These are phyloP conservation scores for Scytalidium sp. DNA, from an alignment of 2,329 filamentous ascomycete genomes.

Conservation along the genomic window DNA sequence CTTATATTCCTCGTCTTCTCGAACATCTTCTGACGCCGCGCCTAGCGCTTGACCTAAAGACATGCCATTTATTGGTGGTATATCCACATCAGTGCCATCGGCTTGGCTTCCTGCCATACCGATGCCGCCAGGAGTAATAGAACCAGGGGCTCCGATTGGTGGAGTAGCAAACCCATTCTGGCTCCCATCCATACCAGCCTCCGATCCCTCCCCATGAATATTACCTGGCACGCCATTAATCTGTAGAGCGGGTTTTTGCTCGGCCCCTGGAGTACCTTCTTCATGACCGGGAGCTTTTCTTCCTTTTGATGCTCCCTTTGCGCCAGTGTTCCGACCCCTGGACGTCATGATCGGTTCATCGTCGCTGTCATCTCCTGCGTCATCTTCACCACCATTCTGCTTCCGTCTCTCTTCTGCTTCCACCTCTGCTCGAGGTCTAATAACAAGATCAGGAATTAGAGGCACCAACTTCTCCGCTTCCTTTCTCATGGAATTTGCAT, in stretches of 20 bases:
- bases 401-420: slow-evolving; percentile 84
- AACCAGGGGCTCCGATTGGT: slow-evolving; percentile 61
- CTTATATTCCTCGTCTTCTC: slow-evolving; percentile 92
- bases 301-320: slow-evolving; percentile 62
- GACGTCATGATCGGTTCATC: slow-evolving; percentile 99
- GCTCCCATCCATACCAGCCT: slow-evolving; percentile 69
- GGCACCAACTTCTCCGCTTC: slow-evolving; percentile 96
- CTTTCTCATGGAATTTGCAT: slow-evolving; percentile 94
- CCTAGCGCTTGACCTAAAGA: slow-evolving; percentile 61
- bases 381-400: slow-evolving; percentile 80
- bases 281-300: slow-evolving; percentile 73
- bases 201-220: slow-evolving; percentile 67
- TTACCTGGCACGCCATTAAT: slow-evolving; percentile 62
- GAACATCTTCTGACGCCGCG: slow-evolving; percentile 69
- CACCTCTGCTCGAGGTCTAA: slow-evolving; percentile 88
- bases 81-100: slow-evolving; percentile 87
- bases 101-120: slow-evolving; percentile 73
- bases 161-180: slow-evolving; percentile 84
- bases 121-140: slow-evolving; percentile 69
- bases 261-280: slow-evolving; percentile 74
- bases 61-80: slow-evolving; percentile 65
- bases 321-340: slow-evolving; percentile 81
- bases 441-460: slow-evolving; percentile 87
- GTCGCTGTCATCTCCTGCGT: slow-evolving; percentile 86
- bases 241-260: slow-evolving; percentile 70